Evolutionary conservation across 495 filamentous ascomycete genomes (phyloP).

Genomic region (Bryoglossum gracile): DNA sequence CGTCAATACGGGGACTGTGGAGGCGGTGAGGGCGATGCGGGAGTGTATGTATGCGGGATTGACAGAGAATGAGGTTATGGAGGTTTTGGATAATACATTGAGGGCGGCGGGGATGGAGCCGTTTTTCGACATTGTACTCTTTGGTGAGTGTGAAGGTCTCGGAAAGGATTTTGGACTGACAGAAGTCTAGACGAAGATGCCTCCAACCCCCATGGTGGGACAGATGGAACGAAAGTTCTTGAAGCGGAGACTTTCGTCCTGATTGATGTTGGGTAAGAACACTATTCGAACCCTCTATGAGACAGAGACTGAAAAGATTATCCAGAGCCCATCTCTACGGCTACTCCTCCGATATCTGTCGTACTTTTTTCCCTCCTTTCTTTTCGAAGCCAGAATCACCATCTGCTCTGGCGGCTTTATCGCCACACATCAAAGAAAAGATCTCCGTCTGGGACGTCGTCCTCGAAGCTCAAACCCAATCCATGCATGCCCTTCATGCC

Average conservation of each 20-base stretch:
- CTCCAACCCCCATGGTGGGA: constrained; percentile 46
- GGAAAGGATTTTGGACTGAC: constrained; percentile 5
- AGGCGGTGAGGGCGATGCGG: constrained; percentile 46
- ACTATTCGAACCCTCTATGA: too few relatives aligned
- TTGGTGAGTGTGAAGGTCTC: constrained; percentile 26
- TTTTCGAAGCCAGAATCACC: constrained; percentile 19
- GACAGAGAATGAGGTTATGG: constrained; percentile 43
- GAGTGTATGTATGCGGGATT: constrained; percentile 43
- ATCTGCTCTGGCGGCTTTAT: constrained; percentile 12
- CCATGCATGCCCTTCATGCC: constrained; percentile 34
- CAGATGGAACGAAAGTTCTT: constrained; percentile 40
- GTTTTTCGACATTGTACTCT: constrained; percentile 52
- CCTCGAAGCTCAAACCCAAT: constrained; percentile 42
- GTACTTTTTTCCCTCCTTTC: constrained; percentile 45
- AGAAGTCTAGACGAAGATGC: constrained; percentile 37
- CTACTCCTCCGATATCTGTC: constrained; percentile 51
- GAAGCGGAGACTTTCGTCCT: constrained; percentile 44
- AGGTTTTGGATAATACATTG: constrained; percentile 42
- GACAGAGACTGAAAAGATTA: too few relatives aligned
- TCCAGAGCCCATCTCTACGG: constrained; percentile 47
- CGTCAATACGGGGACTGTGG: constrained; percentile 51
- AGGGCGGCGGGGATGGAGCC: constrained; percentile 39
- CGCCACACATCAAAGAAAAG: constrained; percentile 32
- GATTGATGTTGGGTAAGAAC: constrained; percentile 49
- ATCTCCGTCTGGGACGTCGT: constrained; percentile 45